Conservation (phyloP, 2,329 filamentous ascomycete genomes). For the Pseudogymnoascus sp. region DNA sequence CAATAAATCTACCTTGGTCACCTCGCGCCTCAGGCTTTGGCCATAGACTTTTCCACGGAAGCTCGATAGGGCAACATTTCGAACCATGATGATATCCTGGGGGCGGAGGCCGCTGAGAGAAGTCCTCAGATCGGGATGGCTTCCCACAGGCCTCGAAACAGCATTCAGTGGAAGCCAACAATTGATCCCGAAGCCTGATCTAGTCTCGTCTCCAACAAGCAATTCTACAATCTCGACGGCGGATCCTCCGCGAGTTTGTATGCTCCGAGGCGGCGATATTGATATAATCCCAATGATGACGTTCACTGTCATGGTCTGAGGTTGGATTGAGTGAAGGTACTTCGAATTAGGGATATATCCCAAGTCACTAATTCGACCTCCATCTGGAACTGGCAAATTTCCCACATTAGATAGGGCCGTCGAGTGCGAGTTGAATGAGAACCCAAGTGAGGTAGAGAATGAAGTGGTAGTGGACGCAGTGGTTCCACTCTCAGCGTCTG, state of each 20-base stretch:
- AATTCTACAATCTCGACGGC: slow-evolving; percentile 64
- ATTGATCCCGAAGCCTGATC: slow-evolving; percentile 68
- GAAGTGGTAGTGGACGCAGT: slow-evolving; percentile 33
- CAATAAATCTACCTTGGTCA: slow-evolving; percentile 62
- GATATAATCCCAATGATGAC: slow-evolving; percentile 73
- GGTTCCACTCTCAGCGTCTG: slow-evolving; percentile 20
- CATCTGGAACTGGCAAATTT: slow-evolving; percentile 15
- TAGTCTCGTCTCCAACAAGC: slow-evolving; percentile 77
- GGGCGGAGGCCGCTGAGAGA: slow-evolving; percentile 43
- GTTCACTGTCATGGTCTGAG: slow-evolving; percentile 75
- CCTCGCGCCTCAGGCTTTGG: slow-evolving; percentile 64
- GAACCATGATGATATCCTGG: slow-evolving; percentile 70
- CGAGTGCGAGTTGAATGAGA: slow-evolving; percentile 26
- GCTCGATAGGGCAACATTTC: slow-evolving; percentile 68
- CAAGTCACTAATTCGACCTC: slow-evolving; percentile 49
- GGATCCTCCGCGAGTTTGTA: slow-evolving; percentile 57
- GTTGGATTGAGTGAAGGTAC: slow-evolving; percentile 58
- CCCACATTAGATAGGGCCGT: background rate
- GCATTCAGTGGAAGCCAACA: slow-evolving; percentile 68
- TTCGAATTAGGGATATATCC: slow-evolving; percentile 59
- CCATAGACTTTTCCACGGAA: slow-evolving; percentile 77
- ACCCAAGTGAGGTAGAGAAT: background rate
- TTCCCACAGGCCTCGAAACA: slow-evolving; percentile 34
- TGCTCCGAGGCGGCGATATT: slow-evolving; percentile 55
- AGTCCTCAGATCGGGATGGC: slow-evolving; percentile 16